phyloP scores from a whole-genome alignment of 768 basidiomycete species.

The Arthromyces matolae region DNA sequence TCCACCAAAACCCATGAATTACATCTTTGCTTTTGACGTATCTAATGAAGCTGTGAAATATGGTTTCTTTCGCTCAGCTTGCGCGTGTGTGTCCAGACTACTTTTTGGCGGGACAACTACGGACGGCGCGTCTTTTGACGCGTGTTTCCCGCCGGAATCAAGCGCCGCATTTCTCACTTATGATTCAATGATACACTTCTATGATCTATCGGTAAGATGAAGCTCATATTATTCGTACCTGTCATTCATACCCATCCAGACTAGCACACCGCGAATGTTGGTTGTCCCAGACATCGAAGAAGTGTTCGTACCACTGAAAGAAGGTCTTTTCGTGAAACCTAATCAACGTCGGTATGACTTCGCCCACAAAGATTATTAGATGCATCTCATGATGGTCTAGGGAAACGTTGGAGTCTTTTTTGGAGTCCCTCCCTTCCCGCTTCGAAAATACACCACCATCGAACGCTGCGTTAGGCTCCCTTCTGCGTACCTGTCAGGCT shows the following conservation, averaged over 20 bases:
- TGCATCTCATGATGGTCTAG: constrained; percentile 29
- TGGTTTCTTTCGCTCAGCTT: constrained; percentile 68
- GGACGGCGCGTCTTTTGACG: constrained; percentile 36
- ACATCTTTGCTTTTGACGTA: constrained; percentile 87
- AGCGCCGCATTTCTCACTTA: constrained; percentile 81
- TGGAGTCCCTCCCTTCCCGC: constrained; percentile 61
- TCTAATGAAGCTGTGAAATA: constrained; percentile 61
- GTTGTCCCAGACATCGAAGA: constrained; percentile 91
- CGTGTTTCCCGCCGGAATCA: constrained; percentile 52
- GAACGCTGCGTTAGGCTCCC: constrained; percentile 76
- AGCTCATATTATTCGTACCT: constrained; percentile 11
- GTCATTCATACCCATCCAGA: constrained; percentile 32
- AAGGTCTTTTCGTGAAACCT: constrained; percentile 77
- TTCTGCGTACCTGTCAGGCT: constrained; percentile 66
- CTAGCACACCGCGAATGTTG: constrained; percentile 61
- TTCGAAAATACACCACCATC: constrained; percentile 44
- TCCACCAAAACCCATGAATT: constrained; percentile 62
- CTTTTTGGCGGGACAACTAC: constrained; percentile 56
- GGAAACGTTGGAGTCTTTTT: constrained; percentile 57
- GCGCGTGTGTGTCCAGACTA: constrained; percentile 54
- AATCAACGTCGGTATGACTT: constrained; percentile 60
- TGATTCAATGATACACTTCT: constrained; percentile 79
- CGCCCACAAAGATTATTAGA: no score
- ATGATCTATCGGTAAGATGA: constrained; percentile 75
- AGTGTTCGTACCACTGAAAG: constrained; percentile 74